Evolutionary conservation across 2,329 filamentous ascomycete species (phyloP).

Genomic region (Geoglossum cookeanum): DNA sequence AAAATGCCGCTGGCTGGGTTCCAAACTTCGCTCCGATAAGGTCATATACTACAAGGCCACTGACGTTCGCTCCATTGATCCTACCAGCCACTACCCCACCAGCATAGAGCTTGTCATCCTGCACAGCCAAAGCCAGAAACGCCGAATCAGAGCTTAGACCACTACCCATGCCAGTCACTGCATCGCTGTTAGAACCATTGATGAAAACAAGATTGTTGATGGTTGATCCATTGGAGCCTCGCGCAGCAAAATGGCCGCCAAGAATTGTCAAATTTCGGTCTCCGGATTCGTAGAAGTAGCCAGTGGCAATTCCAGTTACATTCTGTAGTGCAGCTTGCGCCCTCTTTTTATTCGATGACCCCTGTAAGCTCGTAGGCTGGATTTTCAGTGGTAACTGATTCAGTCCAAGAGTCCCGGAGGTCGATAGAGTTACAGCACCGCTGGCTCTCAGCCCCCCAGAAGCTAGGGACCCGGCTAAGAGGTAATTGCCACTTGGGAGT

Average conservation of each 20-base stretch:
- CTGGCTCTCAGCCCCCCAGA: conserved; percentile 55
- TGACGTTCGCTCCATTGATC: conserved; percentile 35
- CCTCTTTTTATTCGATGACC: conserved; percentile 18
- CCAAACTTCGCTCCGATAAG: conserved; percentile 43
- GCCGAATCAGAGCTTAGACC: conserved; percentile 53
- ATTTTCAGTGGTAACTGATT: conserved; percentile 17
- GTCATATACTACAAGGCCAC: conserved; percentile 66
- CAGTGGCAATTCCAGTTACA: conserved; percentile 52
- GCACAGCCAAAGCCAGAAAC: conserved; percentile 50
- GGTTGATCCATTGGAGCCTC: conserved; percentile 44
- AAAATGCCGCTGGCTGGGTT: conserved; percentile 56
- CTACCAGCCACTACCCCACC: conserved; percentile 63
- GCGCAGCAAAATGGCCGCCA: conserved; percentile 67
- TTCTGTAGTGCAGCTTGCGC: conserved; percentile 19
- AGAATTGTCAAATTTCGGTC: conserved; percentile 68
- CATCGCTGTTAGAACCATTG: conserved; percentile 49
- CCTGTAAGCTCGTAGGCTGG: conserved; percentile 16
- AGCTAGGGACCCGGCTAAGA: conserved; percentile 70
- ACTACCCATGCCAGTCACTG: conserved; percentile 48
- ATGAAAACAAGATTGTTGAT: conserved; percentile 71
- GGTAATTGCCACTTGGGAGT: conserved; percentile 39
- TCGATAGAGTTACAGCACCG: conserved; percentile 48
- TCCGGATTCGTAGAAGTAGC: conserved; percentile 53
- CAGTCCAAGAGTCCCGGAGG: conserved; percentile 1
- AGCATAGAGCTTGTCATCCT: conserved; percentile 53